Evolutionary conservation across 192 early-diverging fungal species (phyloP).

Genomic region (Coemansia sp.): DNA sequence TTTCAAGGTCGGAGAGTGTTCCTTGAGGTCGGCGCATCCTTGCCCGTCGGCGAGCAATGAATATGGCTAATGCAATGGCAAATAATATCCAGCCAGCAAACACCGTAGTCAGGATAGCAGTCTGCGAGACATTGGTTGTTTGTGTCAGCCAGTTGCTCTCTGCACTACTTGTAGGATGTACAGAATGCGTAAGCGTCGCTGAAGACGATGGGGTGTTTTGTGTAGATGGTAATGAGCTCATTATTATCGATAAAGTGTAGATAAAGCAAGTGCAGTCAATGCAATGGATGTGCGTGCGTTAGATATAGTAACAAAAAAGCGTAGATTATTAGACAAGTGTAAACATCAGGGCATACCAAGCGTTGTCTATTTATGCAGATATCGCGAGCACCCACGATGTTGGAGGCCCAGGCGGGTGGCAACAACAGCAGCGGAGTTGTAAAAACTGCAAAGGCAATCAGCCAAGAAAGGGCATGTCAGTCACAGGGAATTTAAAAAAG

Average conservation of each 20-base stretch:
- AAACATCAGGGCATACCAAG: not conserved
- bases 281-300: not conserved
- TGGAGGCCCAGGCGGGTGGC: not conserved
- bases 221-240: not conserved
- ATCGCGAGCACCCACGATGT: not conserved
- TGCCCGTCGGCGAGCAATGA: constrained; percentile 18
- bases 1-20: constrained; percentile 15
- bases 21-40: not conserved
- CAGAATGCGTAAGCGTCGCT: not conserved
- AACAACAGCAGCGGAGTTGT: too few relatives aligned
- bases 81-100: constrained; percentile 25
- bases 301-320: not conserved
- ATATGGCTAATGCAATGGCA: constrained; percentile 6
- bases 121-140: constrained; percentile 17
- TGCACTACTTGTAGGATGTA: not conserved
- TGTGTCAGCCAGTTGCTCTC: constrained; percentile 4
- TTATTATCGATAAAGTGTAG: not conserved
- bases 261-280: not conserved
- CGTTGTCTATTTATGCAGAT: constrained; percentile 1
- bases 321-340: not conserved
- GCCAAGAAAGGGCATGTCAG: not conserved
- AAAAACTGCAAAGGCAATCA: not conserved
- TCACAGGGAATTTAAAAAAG: not conserved
- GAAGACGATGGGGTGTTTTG: not conserved
- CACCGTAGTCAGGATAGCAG: constrained; percentile 21